phyloP scores from a whole-genome alignment of 2,329 filamentous ascomycete species.

The Aureobasidium uvarum region DNA sequence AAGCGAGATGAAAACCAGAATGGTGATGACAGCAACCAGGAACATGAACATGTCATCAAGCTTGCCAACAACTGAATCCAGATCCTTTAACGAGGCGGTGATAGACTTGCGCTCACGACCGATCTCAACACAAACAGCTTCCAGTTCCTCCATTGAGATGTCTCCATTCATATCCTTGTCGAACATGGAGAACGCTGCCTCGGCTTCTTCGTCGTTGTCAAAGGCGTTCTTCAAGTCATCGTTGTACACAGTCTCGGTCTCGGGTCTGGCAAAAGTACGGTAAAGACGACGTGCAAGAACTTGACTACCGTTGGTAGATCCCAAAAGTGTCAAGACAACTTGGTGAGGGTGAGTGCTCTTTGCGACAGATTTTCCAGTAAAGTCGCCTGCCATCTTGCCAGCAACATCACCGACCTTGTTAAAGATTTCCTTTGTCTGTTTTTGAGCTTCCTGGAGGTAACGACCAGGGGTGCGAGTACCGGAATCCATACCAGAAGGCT shows the following conservation, averaged over 20 bases:
- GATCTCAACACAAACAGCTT: slow-evolving; percentile 90
- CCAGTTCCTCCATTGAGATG: slow-evolving; percentile 91
- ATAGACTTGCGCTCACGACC: slow-evolving; percentile 94
- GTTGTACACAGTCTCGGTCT: slow-evolving; percentile 70
- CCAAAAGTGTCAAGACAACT: slow-evolving; percentile 75
- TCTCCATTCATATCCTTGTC: slow-evolving; percentile 97
- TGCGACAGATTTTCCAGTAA: slow-evolving; percentile 70
- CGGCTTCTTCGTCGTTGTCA: slow-evolving; percentile 77
- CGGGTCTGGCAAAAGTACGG: slow-evolving; percentile 75
- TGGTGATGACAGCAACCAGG: slow-evolving; percentile 73
- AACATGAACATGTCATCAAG: slow-evolving; percentile 87
- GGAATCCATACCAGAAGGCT: slow-evolving; percentile 51
- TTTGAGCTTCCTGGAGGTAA: slow-evolving; percentile 65
- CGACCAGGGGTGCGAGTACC: slow-evolving; percentile 73
- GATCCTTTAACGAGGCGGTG: slow-evolving; percentile 87
- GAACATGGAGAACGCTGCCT: slow-evolving; percentile 86
- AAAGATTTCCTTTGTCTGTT: slow-evolving; percentile 71
- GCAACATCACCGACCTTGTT: slow-evolving; percentile 82
- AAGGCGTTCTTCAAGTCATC: slow-evolving; percentile 80
- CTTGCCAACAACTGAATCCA: slow-evolving; percentile 89
- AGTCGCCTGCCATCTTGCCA: slow-evolving; percentile 82
- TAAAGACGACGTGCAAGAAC: slow-evolving; percentile 85
- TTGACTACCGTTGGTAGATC: slow-evolving; percentile 70
- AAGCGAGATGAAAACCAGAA: slow-evolving; percentile 84
- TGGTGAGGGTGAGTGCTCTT: slow-evolving; percentile 77